Evolutionary conservation across 1,284 basidiomycete species (phyloP).

Genomic region (Hymenochaete sp.): DNA sequence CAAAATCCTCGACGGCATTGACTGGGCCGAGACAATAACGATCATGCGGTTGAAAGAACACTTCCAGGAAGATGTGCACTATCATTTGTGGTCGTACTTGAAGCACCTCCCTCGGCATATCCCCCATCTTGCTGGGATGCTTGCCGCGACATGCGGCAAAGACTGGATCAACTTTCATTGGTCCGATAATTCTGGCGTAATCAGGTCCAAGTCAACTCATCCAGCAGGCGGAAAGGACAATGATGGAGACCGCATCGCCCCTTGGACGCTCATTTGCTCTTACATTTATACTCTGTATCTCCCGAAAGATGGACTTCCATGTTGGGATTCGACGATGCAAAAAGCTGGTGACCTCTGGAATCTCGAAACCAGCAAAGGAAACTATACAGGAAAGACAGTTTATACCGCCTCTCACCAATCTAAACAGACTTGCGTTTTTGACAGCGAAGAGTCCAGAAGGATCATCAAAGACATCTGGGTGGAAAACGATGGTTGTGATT

Average conservation of each 20-base stretch:
- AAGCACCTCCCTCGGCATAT: no score
- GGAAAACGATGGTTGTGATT: background rate
- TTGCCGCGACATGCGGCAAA: background rate
- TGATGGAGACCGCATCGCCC: background rate
- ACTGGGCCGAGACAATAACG: background rate
- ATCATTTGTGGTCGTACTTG: no score
- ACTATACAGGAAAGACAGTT: background rate
- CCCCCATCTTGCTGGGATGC: constrained; percentile 3
- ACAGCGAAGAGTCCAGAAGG: background rate
- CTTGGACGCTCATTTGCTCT: background rate
- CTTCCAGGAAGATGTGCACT: no score
- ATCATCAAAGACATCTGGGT: background rate
- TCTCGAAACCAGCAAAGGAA: background rate
- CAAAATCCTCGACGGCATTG: background rate
- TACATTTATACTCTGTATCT: no score
- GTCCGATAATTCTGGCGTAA: background rate
- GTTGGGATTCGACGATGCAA: background rate
- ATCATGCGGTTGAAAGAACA: no score
- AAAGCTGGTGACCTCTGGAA: background rate
- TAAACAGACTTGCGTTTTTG: background rate
- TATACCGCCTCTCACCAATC: background rate
- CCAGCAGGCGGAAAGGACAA: no score
- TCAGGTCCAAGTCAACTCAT: background rate
- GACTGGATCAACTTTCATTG: background rate
- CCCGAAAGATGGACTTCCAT: background rate